A percentile compares a stretch with the other conserved stretches of the same genome.
Conservation (phyloP, 192 early-diverging fungal genomes). For the Borealophlyctis nickersoniae region DNA sequence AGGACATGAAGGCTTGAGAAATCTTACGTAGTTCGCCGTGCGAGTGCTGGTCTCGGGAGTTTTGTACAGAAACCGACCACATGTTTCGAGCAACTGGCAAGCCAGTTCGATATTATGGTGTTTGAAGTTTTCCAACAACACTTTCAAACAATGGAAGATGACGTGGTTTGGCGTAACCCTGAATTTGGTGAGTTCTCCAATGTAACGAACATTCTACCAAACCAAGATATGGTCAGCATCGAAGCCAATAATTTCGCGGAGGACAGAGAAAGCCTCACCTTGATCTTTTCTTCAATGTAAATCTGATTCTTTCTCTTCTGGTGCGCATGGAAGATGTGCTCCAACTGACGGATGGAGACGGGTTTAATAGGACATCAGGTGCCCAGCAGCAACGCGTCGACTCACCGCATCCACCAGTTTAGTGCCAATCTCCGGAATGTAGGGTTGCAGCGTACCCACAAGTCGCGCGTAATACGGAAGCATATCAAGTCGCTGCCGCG, state of each 20-base stretch:
- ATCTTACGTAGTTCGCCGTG: conserved; percentile 60
- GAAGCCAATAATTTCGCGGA: conserved; percentile 6
- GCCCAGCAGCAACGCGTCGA: not conserved
- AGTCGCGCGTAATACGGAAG: conserved; percentile 90
- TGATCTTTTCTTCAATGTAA: conserved; percentile 71
- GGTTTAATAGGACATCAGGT: conserved; percentile 2
- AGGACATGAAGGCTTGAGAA: conserved; percentile 9
- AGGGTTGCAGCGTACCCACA: conserved; percentile 80
- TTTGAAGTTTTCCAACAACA: conserved; percentile 81
- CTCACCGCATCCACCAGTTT: conserved; percentile 63
- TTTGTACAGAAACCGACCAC: conserved; percentile 82
- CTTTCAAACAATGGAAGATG: conserved; percentile 81
- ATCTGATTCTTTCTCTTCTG: conserved; percentile 68
- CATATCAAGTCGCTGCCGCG: conserved; percentile 75
- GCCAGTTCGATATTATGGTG: conserved; percentile 80
- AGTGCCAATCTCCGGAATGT: conserved; percentile 82
- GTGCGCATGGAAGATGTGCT: conserved; percentile 68
- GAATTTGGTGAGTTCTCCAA: conserved; percentile 95
- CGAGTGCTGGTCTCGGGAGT: conserved; percentile 70
- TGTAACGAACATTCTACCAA: conserved; percentile 69
- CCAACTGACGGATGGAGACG: conserved; percentile 46
- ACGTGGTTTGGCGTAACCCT: conserved; percentile 74
- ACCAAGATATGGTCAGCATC: not conserved
- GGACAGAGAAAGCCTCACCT: too few species aligned
- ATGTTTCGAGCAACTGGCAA: conserved; percentile 79